Conservation (phyloP, 345 rosid genomes). For the Streptanthus diversifolius region DNA sequence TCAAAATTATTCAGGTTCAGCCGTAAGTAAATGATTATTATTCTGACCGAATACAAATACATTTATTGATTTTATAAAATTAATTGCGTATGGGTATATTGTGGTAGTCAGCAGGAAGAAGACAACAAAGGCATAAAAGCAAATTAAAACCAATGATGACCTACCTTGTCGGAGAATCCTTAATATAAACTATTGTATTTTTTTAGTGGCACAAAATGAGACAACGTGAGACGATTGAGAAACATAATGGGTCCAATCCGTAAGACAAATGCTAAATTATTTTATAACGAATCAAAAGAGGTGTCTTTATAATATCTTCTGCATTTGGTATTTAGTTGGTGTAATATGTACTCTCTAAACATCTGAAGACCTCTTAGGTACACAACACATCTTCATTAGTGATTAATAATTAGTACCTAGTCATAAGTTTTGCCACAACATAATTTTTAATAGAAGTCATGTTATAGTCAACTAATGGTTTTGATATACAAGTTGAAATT, state of each 20-base stretch:
- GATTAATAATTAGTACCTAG: not conserved
- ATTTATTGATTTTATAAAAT: not conserved
- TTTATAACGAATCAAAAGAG: constrained; percentile 9
- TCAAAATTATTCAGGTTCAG: too few relatives aligned
- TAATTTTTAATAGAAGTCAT: not conserved
- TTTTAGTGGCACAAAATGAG: constrained; percentile 29
- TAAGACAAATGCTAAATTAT: not conserved
- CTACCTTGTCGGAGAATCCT: constrained; percentile 39
- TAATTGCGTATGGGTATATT: constrained; percentile 1
- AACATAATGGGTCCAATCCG: constrained; percentile 28
- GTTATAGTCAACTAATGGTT: not conserved
- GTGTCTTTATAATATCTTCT: constrained; percentile 21
- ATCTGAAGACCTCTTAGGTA: not conserved
- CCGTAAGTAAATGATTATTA: not conserved
- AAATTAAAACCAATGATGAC: constrained; percentile 33
- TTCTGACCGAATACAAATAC: not conserved
- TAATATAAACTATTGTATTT: constrained; percentile 28
- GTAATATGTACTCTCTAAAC: not conserved
- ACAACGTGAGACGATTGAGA: constrained; percentile 35
- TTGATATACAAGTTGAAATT: not conserved
- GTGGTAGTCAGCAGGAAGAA: constrained; percentile 17
- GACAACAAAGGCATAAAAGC: constrained; percentile 22
- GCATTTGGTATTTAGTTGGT: constrained; percentile 3
- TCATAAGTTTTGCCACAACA: constrained; percentile 6
- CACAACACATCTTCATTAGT: not conserved